Evolutionary conservation across 345 rosid species (phyloP), one percentile per base, ranked within the genome.

Genomic region (Aquilaria sinensis): DNA sequence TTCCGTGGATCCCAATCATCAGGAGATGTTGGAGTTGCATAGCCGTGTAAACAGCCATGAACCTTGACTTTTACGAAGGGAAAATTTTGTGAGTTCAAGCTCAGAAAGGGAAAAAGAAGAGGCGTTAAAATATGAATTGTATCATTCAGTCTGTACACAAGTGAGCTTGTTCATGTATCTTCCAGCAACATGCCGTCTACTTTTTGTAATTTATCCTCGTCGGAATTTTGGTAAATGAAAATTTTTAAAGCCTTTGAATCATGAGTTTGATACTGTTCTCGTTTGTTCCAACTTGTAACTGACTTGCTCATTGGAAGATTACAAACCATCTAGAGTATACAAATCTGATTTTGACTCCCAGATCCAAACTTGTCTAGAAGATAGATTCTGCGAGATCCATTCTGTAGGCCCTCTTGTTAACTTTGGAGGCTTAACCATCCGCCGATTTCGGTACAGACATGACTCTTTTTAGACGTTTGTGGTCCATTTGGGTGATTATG

Each of bases 11-110:
- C 99, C 99, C 23, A 82, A 86, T 56, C 95, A 94, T 73, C 97
- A 78, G 73, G 99, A 94, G 70, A 88, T 88, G 95, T 74, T 85
- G 47, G 99, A 90, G 66, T 91, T 94, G 56, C 97, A 80, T 73
- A 86, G 82, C 74, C 95, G 97, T 53, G 95, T 88, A 56, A 83
- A 88, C 83, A 90, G 95, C 79, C 92, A 88, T 68, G 99, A 90
- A 76, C 97, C 92, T 4, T 94, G 72, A 75, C 53, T 32, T 3
- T 9, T 47, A 11, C 56, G 2, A 3, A 10, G 32, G n/a, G 12
- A 56, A 61, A 16, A 64, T 31, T 31, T 33, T 2, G 65, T 32
- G 57, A 53, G 48, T 59, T 62, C 29, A 9, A 59, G 54, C 23
- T 12, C 6, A 9, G 30, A 48, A 45, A 63, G 50, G 51, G 50